These are phyloP conservation scores for Mortierella alpina DNA, from an alignment of 192 early-diverging fungal species.

Conservation along the genomic window DNA sequence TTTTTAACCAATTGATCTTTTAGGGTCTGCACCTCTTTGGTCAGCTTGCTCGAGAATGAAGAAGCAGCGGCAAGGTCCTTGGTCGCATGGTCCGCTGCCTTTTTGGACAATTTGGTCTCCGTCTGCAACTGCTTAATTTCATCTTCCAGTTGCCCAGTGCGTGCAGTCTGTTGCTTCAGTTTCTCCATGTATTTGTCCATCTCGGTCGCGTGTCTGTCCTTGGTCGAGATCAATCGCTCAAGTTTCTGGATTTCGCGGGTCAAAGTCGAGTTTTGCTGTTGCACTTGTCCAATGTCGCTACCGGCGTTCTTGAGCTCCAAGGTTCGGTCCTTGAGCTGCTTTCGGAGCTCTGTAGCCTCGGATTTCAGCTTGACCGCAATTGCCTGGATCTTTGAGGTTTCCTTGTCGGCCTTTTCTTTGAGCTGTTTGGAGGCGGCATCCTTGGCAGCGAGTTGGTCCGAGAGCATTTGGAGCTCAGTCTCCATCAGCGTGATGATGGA, in stretches of 20 bases:
- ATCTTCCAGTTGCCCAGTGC: background rate
- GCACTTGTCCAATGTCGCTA: background rate
- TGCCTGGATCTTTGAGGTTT: conserved; percentile 2
- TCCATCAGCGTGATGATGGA: background rate
- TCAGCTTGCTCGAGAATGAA: background rate
- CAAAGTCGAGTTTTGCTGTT: background rate
- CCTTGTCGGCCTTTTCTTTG: conserved; percentile 7
- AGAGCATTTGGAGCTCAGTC: background rate
- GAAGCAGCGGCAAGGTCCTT: background rate
- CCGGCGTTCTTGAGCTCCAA: conserved; percentile 2
- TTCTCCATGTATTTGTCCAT: conserved; percentile 6
- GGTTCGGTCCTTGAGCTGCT: conserved; percentile 21
- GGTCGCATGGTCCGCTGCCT: background rate
- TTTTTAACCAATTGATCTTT: background rate
- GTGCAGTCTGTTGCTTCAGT: conserved; percentile 1
- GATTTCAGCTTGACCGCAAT: background rate
- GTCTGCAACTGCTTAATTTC: background rate
- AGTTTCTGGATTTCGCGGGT: background rate
- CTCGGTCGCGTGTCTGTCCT: conserved; percentile 7
- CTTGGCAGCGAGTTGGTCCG: background rate
- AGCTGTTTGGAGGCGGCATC: background rate
- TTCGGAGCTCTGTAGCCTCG: background rate
- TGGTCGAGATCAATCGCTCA: conserved; percentile 1
- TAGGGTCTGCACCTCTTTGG: background rate
- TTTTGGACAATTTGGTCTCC: background rate